Percentiles rank a stretch among this genome's conserved stretches.
Evolutionary conservation across 2,329 filamentous ascomycete genomes (phyloP).

Genomic region (Endoconidiophora polonica): DNA sequence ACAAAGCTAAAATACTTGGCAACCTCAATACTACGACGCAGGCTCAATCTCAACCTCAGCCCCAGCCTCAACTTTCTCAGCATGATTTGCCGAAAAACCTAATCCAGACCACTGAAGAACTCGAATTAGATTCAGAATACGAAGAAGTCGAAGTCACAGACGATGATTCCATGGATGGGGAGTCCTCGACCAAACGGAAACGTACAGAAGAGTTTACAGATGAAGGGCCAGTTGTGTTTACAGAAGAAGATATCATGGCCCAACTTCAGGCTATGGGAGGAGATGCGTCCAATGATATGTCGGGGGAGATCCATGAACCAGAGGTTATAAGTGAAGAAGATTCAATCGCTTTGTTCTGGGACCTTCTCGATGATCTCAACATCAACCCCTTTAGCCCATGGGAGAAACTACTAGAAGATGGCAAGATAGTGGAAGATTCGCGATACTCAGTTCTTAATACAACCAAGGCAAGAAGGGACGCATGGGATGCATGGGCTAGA

Average conservation of each 20-base stretch:
- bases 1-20: slow-evolving; percentile 52
- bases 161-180: slow-evolving; percentile 30
- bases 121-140: slow-evolving; percentile 40
- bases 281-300: slow-evolving; percentile 61
- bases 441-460: slow-evolving; percentile 72
- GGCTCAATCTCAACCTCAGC: too few species aligned
- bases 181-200: slow-evolving; percentile 44
- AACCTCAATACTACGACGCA: slow-evolving; percentile 20
- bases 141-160: slow-evolving; percentile 50
- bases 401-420: slow-evolving; percentile 77
- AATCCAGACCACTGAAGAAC: too few species aligned
- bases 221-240: slow-evolving; percentile 56
- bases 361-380: slow-evolving; percentile 65
- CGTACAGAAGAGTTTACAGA: slow-evolving; percentile 40
- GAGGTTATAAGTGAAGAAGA: slow-evolving; percentile 55
- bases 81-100: too few species aligned
- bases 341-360: slow-evolving; percentile 60
- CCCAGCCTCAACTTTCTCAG: too few species aligned
- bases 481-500: slow-evolving; percentile 69
- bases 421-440: slow-evolving; percentile 64
- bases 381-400: slow-evolving; percentile 83
- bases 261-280: slow-evolving; percentile 82
- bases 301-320: slow-evolving; percentile 36
- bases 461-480: slow-evolving; percentile 66
- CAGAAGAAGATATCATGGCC: slow-evolving; percentile 85